Evolutionary conservation across 345 rosid genomes (phyloP).

Genomic region (Salix exigua): DNA sequence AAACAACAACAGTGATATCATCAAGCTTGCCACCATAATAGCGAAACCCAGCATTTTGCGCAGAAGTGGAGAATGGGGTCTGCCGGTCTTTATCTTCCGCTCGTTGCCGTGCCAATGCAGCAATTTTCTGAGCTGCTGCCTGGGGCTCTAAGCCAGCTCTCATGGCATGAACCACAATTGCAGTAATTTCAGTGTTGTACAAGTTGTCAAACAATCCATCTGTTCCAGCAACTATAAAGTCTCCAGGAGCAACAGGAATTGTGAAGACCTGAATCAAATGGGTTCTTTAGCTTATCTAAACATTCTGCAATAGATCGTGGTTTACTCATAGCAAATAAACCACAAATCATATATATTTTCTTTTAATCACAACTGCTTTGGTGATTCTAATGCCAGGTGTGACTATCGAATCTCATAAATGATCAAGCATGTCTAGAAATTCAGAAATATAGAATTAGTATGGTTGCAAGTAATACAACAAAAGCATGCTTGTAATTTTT

Average conservation of each 20-base stretch:
- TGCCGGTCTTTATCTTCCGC: slow-evolving; percentile 91
- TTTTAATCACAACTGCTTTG: background rate
- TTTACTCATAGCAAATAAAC: background rate
- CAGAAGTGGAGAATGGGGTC: slow-evolving; percentile 97
- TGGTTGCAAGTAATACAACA: background rate
- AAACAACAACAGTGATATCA: slow-evolving; percentile 96
- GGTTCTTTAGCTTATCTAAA: background rate
- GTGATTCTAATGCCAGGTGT: background rate
- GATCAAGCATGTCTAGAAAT: background rate
- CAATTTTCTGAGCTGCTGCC: slow-evolving; percentile 94
- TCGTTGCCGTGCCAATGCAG: slow-evolving; percentile 91
- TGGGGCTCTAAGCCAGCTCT: slow-evolving; percentile 89
- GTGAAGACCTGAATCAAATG: slow-evolving; percentile 60
- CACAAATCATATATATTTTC: background rate
- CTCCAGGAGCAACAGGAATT: slow-evolving; percentile 86
- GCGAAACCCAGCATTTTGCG: slow-evolving; percentile 95
- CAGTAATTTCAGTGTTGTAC: slow-evolving; percentile 94
- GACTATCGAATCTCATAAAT: background rate
- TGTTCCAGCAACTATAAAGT: slow-evolving; percentile 82
- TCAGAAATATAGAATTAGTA: background rate
- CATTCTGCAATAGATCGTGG: background rate
- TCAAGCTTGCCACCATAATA: slow-evolving; percentile 99
- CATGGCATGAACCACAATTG: slow-evolving; percentile 85
- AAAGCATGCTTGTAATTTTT: background rate
- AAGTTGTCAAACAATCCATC: slow-evolving; percentile 95